Base-by-base conservation (phyloP, 2,329 filamentous ascomycete species). In the Sphaerostilbella broomeana region DNA sequence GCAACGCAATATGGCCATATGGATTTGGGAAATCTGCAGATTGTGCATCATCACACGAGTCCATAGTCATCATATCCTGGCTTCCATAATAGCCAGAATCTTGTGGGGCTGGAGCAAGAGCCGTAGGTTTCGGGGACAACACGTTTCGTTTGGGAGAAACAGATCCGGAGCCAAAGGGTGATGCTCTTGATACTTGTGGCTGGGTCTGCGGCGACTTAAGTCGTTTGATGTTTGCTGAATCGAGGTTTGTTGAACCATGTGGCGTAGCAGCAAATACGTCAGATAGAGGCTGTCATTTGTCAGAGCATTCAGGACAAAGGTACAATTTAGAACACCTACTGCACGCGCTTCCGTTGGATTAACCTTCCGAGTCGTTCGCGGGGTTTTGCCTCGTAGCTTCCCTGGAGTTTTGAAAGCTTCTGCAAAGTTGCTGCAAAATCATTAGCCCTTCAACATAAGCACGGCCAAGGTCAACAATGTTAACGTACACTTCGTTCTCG, bases 351-450 rank as follows among this genome's bases (percentile, higher is more conserved):
- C 79, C 18, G 63, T 60, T 8, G 67, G 63, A 52, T 73, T 71
- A 34, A 62, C 63, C 57, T 83, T 88, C 40, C 79, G 75, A 22
- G 68, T 68, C 13, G 84, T 87, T 45, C 82, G 75, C 28, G 86
- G 85, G 19, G 85, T 90, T 66, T 87, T 89, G 40, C 82, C 85
- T 48, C 85, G 80, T 58, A 92, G 64, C 58, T 87, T 90, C 41
- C 85, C 85, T 4, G 86, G 86, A 25, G 86, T 92, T 59, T 97
- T 98, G 69, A 97, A 95, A n/a, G 94, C 81, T 54, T 97, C 90
- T 47, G 86, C 77, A 44, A 97, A 81, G 59, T 90, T 90, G 47
- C 92, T 97, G 53, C 15, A 33, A 45, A 28, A 18, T 13, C 6
- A 26, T 53, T 29, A 54, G 49, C 30, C 30, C 38, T 29, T 35